These are phyloP conservation scores for Pseudocercospora cruenta DNA, from an alignment of 2,329 filamentous ascomycete species.

Conservation along the genomic window DNA sequence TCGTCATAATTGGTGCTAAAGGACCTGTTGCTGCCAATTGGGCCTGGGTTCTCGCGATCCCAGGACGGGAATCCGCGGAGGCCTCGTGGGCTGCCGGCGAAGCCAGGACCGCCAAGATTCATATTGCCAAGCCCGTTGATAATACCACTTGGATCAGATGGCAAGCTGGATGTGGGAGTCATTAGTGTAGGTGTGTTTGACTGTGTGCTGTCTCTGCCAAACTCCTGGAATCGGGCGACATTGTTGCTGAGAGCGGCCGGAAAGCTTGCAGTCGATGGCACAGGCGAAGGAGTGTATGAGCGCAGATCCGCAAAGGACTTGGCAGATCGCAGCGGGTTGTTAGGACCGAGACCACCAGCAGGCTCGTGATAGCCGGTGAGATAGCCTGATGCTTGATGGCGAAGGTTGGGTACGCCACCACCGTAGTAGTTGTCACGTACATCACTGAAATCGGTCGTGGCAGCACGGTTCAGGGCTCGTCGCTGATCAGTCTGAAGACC, in stretches of 20 bases:
- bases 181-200: conserved; percentile 67
- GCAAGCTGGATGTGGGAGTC: conserved; percentile 56
- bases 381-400: conserved; percentile 79
- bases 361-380: conserved; percentile 81
- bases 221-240: conserved; percentile 64
- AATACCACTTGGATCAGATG: conserved; percentile 47
- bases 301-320: conserved; percentile 97
- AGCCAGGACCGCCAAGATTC: conserved; percentile 56
- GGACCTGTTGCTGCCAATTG: conserved; percentile 67
- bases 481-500: conserved; percentile 77
- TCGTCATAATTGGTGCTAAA: conserved; percentile 64
- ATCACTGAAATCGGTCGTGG: conserved; percentile 95
- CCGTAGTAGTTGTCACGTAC: conserved; percentile 77
- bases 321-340: conserved; percentile 81
- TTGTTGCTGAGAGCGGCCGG: conserved; percentile 68
- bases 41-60: conserved; percentile 61
- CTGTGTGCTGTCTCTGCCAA: conserved; percentile 59
- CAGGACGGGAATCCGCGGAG: conserved; percentile 65
- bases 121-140: conserved; percentile 67
- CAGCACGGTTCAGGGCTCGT: conserved; percentile 84
- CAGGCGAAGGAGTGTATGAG: conserved; percentile 92
- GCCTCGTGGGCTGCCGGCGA: conserved; percentile 60
- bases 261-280: conserved; percentile 86
- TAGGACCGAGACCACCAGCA: conserved; percentile 64
- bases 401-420: conserved; percentile 65